phyloP scores from a whole-genome alignment of 2,329 filamentous ascomycete genomes.

The Monosporascus sp. region DNA sequence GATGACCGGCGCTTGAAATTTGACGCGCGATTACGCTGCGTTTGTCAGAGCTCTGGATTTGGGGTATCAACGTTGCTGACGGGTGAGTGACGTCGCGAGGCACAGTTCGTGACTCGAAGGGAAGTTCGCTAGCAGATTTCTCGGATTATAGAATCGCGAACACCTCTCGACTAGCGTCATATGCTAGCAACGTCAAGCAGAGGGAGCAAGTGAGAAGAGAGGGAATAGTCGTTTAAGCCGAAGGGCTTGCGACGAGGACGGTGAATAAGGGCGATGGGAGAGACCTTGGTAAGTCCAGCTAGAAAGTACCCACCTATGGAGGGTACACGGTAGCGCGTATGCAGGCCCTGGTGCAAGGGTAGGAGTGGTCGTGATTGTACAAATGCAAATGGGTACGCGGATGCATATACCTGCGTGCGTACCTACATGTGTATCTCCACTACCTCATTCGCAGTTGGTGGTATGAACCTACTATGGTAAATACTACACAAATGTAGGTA shows the following conservation, averaged over 20 bases:
- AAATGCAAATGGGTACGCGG: not conserved
- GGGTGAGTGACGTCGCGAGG: not conserved
- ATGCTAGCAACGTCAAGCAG: not conserved
- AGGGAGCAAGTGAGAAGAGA: not conserved
- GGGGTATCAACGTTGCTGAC: not conserved
- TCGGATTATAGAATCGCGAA: not conserved
- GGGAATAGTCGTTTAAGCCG: not conserved
- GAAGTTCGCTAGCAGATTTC: not conserved
- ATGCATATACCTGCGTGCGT: not conserved
- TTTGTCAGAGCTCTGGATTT: slow-evolving; percentile 25
- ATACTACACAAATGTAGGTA: no score
- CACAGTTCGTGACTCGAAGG: not conserved
- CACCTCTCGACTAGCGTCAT: not conserved
- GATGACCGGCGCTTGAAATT: slow-evolving; percentile 33
- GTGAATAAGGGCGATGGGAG: not conserved
- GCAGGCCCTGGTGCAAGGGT: not conserved
- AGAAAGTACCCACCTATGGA: no score
- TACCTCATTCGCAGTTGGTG: not conserved
- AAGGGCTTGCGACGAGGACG: not conserved
- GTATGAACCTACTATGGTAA: not conserved
- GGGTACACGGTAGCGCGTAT: not conserved
- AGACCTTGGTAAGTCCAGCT: not conserved
- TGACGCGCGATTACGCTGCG: slow-evolving; percentile 43
- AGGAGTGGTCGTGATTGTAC: not conserved
- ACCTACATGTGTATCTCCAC: not conserved